Evolutionary conservation across 768 basidiomycete genomes (phyloP).

Genomic region (Leccinum subtestaceum): DNA sequence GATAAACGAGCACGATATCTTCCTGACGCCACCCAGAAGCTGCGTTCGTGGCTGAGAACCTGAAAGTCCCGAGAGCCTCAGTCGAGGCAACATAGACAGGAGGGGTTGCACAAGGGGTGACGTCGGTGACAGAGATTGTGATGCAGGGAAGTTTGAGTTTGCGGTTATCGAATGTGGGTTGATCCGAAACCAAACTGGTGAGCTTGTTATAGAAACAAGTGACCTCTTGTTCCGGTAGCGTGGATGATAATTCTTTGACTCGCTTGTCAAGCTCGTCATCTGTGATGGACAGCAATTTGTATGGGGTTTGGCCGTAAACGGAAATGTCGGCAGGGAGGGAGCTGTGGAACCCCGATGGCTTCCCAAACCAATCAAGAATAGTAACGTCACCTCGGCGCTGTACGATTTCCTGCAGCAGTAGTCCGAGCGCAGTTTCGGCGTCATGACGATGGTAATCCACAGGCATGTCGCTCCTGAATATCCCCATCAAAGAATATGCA

Average conservation of each 20-base stretch:
- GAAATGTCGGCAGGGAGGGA: slow-evolving; percentile 13
- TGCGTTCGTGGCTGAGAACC: too few species aligned
- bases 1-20: too few species aligned
- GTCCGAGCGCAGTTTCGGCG: slow-evolving; percentile 9
- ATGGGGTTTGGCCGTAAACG: slow-evolving; percentile 8
- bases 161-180: slow-evolving; percentile 2
- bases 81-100: background rate
- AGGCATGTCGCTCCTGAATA: slow-evolving; percentile 13
- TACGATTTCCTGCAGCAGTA: slow-evolving; percentile 9
- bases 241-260: background rate
- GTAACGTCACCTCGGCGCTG: slow-evolving; percentile 11
- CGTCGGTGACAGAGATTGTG: slow-evolving; percentile 2
- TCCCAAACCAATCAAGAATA: slow-evolving; percentile 20
- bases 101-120: background rate
- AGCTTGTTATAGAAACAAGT: background rate
- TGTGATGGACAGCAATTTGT: background rate
- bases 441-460: slow-evolving; percentile 3
- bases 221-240: background rate
- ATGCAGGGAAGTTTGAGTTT: slow-evolving; percentile 13
- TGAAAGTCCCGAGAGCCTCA: too few species aligned
- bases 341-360: slow-evolving; percentile 16
- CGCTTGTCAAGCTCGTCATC: background rate
- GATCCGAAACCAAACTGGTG: background rate
- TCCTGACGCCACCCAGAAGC: too few species aligned
- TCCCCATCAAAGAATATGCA: slow-evolving; percentile 14